Base-by-base conservation (phyloP, 441 rosid species). In the Jatropha multifida region DNA sequence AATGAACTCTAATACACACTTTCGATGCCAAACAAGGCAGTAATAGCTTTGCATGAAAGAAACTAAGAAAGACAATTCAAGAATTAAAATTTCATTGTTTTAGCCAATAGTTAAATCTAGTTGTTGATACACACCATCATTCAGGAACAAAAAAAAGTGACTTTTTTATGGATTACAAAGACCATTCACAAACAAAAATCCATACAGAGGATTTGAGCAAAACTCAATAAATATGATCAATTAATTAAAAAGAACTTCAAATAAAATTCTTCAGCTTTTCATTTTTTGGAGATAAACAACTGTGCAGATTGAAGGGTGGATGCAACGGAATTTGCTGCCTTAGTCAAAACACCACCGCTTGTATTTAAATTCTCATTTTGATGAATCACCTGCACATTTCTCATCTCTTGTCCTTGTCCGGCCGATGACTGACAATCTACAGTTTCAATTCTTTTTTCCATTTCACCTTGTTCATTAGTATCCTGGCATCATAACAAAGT, bases 261-360 rank as follows among this genome's bases (percentile, higher is more conserved):
- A 37, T 15, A 26, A 18, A 40, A 2, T 10, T 44, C 9, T 54
- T 74, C 23, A 11, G 13, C n/a, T 23, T n/a, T 6, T 65, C 65
- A 67, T 27, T 75, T 81, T 65, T 76, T 76, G 13, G 83, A 76
- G 40, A 94, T 80, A 51, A 84, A 87, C 67, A 90, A 81, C 85
- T 85, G 81, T 58, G 91, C 92, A 8, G 89, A 85, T 73, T 90
- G 79, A 67, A 91, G 87, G 72, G 89, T 78, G 26, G 84, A 73
- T 18, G 83, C 85, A 2, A 78, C 90, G 4, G 93, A 84, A 0
- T 86, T 90, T 4, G 95, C 94, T 2, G 97, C 95, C 17, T 76
- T 83, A 3, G 82, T 75, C 76, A 91, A 81, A 72, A 90, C 77
- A 23, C 91, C 89, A 0, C 95, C 93, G 72, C 95, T 87, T 59